Percentiles rank a stretch among this genome's conserved stretches.
These are phyloP conservation scores for Heliamphora pulchella DNA, from an alignment of 179 eudicot species.

Conservation along the genomic window DNA sequence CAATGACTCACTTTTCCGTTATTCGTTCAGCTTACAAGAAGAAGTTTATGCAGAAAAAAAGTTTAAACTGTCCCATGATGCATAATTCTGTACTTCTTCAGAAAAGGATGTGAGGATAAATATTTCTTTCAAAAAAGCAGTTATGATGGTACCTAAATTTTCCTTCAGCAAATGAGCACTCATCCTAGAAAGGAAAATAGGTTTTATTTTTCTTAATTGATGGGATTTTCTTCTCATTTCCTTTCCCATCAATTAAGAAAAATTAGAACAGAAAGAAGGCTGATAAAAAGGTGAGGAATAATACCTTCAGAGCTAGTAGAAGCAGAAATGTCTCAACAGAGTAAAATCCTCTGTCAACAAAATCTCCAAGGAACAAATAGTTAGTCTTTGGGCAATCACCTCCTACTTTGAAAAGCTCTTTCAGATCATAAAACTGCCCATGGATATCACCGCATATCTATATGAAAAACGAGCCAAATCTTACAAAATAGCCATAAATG, in stretches of 20 bases:
- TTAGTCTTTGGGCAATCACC: conserved; percentile 98
- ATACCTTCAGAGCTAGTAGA: conserved; percentile 81
- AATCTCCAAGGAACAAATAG: conserved; percentile 94
- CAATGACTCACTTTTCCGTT: background rate
- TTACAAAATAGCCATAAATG: conserved; percentile 10
- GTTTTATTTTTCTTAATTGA: background rate
- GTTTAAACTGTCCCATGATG: no score
- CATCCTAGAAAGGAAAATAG: background rate
- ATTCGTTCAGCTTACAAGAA: background rate
- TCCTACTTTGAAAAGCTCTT: conserved; percentile 90
- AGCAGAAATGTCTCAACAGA: conserved; percentile 95
- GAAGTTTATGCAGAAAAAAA: background rate
- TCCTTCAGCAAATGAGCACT: background rate
- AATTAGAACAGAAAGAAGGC: background rate
- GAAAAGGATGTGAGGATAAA: no score
- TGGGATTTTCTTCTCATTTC: no score
- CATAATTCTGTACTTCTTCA: no score
- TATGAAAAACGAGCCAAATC: conserved; percentile 1
- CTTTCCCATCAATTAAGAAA: background rate
- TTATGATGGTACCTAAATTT: no score
- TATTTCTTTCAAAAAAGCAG: no score
- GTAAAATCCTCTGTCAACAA: conserved; percentile 91
- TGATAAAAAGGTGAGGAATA: background rate
- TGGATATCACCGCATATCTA: conserved; percentile 98
- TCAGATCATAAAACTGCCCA: conserved; percentile 96